Evolutionary conservation across 2,329 filamentous ascomycete genomes (phyloP).

Genomic region (Diaporthe sp.): DNA sequence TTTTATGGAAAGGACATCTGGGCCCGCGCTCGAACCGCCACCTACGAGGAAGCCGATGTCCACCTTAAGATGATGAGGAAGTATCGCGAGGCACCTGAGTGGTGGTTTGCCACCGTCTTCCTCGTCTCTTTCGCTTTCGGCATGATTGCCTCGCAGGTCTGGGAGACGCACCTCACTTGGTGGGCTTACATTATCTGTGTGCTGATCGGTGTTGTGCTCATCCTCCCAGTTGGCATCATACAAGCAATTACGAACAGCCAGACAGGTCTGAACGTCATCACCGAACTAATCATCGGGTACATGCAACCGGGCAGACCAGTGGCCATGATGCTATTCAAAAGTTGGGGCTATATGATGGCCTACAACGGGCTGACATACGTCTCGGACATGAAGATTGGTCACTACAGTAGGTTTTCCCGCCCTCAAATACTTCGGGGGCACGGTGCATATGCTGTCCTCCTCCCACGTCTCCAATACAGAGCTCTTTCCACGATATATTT

Average conservation of each 20-base stretch:
- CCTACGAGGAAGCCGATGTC: slow-evolving; percentile 61
- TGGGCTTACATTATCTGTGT: slow-evolving; percentile 58
- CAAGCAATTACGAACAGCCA: slow-evolving; percentile 64
- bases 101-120: slow-evolving; percentile 68
- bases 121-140: slow-evolving; percentile 63
- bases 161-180: slow-evolving; percentile 58
- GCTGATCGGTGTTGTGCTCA: slow-evolving; percentile 55
- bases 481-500: neutral
- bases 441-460: neutral
- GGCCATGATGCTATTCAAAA: slow-evolving; percentile 67
- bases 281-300: slow-evolving; percentile 64
- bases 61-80: slow-evolving; percentile 69
- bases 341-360: slow-evolving; percentile 47
- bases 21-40: slow-evolving; percentile 48
- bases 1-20: slow-evolving; percentile 59
- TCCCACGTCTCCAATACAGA: neutral
- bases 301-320: slow-evolving; percentile 62
- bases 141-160: slow-evolving; percentile 54
- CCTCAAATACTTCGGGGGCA: neutral
- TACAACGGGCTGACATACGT: slow-evolving; percentile 62
- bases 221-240: slow-evolving; percentile 61
- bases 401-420: slow-evolving; percentile 52
- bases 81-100: slow-evolving; percentile 68
- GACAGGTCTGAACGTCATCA: slow-evolving; percentile 62
- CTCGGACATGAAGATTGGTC: slow-evolving; percentile 65